phyloP scores from a whole-genome alignment of 1,284 basidiomycete genomes.

The Wolfiporia cocos region DNA sequence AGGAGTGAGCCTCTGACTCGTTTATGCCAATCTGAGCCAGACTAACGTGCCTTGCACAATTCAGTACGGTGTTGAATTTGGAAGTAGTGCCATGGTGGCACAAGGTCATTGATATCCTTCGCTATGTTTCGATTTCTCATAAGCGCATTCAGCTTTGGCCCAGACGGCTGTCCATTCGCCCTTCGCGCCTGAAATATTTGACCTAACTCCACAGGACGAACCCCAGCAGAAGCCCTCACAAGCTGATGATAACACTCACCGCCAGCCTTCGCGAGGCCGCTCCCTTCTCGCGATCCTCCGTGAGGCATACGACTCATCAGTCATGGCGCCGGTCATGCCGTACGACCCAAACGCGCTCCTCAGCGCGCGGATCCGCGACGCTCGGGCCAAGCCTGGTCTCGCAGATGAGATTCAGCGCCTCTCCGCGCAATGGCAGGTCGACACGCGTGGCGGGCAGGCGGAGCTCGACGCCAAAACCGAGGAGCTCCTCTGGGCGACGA shows the following conservation, averaged over 20 bases:
- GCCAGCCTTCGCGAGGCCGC: slow-evolving; percentile 21
- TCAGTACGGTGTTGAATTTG: slow-evolving; percentile 58
- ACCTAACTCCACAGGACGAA: slow-evolving; percentile 14
- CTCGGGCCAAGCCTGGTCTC: slow-evolving; percentile 32
- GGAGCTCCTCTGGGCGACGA: slow-evolving; percentile 46
- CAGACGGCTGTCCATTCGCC: slow-evolving; percentile 43
- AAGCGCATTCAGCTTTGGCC: slow-evolving; percentile 38
- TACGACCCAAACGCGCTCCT: slow-evolving; percentile 43
- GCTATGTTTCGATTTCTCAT: background rate
- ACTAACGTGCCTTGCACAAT: background rate
- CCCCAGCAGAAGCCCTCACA: too few species aligned
- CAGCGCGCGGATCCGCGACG: slow-evolving; percentile 28
- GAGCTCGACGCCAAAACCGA: slow-evolving; percentile 41
- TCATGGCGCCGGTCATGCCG: slow-evolving; percentile 45
- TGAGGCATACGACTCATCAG: slow-evolving; percentile 46
- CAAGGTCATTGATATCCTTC: slow-evolving; percentile 31
- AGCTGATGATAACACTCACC: too few species aligned
- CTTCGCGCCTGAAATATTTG: slow-evolving; percentile 30
- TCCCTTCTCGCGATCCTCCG: slow-evolving; percentile 46
- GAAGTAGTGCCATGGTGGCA: slow-evolving; percentile 46
- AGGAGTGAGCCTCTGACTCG: slow-evolving; percentile 42
- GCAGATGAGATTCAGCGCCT: slow-evolving; percentile 42
- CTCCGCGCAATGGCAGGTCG: slow-evolving; percentile 41
- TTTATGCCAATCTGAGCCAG: background rate
- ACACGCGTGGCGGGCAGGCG: slow-evolving; percentile 28